Percentiles rank a stretch among this genome's conserved stretches.
Evolutionary conservation across 192 early-diverging fungal species (phyloP).

Genomic region (Podila minutissima): DNA sequence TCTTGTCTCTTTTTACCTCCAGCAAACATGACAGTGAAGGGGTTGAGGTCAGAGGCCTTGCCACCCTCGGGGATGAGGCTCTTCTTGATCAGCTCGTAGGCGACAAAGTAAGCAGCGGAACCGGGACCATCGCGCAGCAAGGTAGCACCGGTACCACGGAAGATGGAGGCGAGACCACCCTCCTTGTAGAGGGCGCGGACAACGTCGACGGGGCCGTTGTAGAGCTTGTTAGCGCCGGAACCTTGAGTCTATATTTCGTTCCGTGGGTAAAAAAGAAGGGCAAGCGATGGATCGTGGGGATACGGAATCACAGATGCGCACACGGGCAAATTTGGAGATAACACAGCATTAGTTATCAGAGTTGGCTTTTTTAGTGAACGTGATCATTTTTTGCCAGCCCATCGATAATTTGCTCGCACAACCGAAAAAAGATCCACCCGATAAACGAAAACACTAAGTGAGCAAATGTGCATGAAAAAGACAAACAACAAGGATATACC

Average conservation of each 20-base stretch:
- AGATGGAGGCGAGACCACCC: constrained; percentile 88
- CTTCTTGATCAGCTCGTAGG: constrained; percentile 90
- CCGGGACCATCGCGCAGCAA: constrained; percentile 93
- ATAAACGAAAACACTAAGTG: background rate
- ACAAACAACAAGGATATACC: constrained; percentile 46
- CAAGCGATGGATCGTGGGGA: background rate
- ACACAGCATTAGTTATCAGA: too few species aligned
- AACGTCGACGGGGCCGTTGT: constrained; percentile 94
- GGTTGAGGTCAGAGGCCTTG: constrained; percentile 79
- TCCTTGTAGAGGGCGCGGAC: constrained; percentile 83
- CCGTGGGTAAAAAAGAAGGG: background rate
- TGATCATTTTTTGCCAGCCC: too few species aligned
- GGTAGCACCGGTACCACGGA: constrained; percentile 94
- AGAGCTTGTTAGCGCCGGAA: constrained; percentile 68
- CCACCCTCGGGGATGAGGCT: constrained; percentile 69
- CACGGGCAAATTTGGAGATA: background rate
- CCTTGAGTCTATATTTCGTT: constrained; percentile 57
- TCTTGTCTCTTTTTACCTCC: constrained; percentile 69
- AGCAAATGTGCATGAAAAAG: constrained; percentile 1
- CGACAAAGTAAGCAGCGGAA: constrained; percentile 95
- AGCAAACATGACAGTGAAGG: constrained; percentile 88
- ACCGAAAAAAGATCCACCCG: background rate
- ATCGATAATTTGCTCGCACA: too few species aligned
- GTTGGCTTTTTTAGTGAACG: too few species aligned
- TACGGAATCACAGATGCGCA: background rate